Percentiles rank a stretch among this genome's conserved stretches.
These are phyloP conservation scores for Syzygium jambos DNA, from an alignment of 345 rosid species.

Conservation along the genomic window DNA sequence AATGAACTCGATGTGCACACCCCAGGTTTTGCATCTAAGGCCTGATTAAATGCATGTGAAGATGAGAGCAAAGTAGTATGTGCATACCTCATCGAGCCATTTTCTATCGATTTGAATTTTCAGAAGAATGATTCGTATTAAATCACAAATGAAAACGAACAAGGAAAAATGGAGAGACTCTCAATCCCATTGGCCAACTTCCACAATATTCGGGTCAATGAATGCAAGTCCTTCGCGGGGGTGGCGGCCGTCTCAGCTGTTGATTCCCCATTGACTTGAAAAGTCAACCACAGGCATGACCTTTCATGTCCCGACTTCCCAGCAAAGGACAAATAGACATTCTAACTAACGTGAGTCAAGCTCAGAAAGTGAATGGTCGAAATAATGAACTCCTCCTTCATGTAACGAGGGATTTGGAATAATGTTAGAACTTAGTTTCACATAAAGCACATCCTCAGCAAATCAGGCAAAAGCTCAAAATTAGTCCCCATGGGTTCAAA, in stretches of 20 bases:
- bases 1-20: background rate
- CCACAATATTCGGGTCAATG: background rate
- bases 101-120: background rate
- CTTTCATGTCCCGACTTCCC: background rate
- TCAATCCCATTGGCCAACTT: no score
- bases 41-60: background rate
- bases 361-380: background rate
- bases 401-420: no score
- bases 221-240: background rate
- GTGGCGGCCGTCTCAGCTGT: background rate
- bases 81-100: background rate
- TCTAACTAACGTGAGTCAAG: background rate
- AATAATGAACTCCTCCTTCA: no score
- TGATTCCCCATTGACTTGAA: background rate
- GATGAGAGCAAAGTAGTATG: background rate
- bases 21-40: background rate
- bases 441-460: no score
- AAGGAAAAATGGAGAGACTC: background rate
- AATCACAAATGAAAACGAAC: background rate
- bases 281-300: background rate
- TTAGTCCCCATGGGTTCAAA: no score
- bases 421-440: no score
- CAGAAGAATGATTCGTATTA: background rate
- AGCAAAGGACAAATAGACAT: background rate
- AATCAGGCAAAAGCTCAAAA: no score